Percentiles rank a stretch among this genome's conserved stretches.
Conservation (phyloP, 768 basidiomycete genomes). For the Collybia nuda region DNA sequence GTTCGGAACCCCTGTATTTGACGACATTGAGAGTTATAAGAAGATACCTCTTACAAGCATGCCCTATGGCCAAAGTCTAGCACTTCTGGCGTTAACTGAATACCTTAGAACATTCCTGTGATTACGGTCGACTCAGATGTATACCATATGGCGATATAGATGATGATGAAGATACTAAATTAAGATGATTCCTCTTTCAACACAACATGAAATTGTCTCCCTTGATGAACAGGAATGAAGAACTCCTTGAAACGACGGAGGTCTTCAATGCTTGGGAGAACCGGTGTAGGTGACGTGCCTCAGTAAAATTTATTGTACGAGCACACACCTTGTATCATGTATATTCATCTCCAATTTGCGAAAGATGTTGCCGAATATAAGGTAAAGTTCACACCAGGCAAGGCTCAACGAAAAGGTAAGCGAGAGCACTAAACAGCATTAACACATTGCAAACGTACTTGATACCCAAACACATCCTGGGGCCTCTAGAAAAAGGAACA, state of each 20-base stretch:
- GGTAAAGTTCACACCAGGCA: slow-evolving; percentile 41
- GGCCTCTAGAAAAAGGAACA: slow-evolving; percentile 43
- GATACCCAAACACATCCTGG: slow-evolving; percentile 43
- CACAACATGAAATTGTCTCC: slow-evolving; percentile 22
- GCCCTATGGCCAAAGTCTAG: slow-evolving; percentile 58
- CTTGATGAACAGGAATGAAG: slow-evolving; percentile 32
- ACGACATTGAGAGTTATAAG: slow-evolving; percentile 46
- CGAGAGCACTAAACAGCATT: not conserved
- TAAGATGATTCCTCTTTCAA: slow-evolving; percentile 9
- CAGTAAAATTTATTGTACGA: not conserved
- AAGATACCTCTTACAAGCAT: slow-evolving; percentile 53
- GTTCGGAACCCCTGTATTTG: slow-evolving; percentile 55
- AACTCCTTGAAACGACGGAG: slow-evolving; percentile 31
- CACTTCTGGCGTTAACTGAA: slow-evolving; percentile 48
- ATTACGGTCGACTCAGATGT: slow-evolving; percentile 1
- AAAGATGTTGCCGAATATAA: slow-evolving; percentile 40
- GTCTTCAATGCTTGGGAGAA: slow-evolving; percentile 22
- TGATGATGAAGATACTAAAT: not conserved
- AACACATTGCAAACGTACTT: slow-evolving; percentile 27
- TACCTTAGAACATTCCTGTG: slow-evolving; percentile 41
- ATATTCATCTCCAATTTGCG: slow-evolving; percentile 35
- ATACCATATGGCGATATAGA: not conserved
- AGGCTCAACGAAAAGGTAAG: slow-evolving; percentile 22
- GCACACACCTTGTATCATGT: slow-evolving; percentile 27
- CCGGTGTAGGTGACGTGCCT: not conserved